Percentiles rank a stretch among this genome's conserved stretches.
These are phyloP conservation scores for Suillus tomentosus DNA, from an alignment of 768 basidiomycete genomes.

Conservation along the genomic window DNA sequence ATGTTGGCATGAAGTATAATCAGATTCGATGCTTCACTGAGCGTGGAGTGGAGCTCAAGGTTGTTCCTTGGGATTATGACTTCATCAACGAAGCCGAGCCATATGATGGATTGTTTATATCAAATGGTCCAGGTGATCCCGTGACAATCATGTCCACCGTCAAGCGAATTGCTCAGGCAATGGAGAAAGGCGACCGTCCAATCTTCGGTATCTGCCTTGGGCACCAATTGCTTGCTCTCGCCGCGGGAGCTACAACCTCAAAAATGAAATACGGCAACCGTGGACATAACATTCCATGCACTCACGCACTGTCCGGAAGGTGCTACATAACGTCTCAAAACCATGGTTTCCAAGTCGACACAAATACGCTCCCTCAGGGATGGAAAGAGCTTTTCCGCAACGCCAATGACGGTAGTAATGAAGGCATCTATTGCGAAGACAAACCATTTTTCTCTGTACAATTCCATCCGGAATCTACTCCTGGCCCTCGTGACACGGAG, in stretches of 20 bases:
- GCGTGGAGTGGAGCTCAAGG: constrained; percentile 94
- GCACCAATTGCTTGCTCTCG: constrained; percentile 94
- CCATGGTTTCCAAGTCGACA: constrained; percentile 96
- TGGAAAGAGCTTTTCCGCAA: constrained; percentile 97
- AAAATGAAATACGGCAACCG: constrained; percentile 99
- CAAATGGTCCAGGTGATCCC: constrained; percentile 98
- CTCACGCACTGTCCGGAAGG: constrained; percentile 86
- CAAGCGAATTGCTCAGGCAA: constrained; percentile 59
- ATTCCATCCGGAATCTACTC: constrained; percentile 97
- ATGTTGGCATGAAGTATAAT: constrained; percentile 99
- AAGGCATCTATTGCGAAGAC: constrained; percentile 91
- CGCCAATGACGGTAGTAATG: constrained; percentile 96
- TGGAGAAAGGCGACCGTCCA: constrained; percentile 76
- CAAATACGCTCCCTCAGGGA: constrained; percentile 68
- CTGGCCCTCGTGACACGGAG: constrained; percentile 96
- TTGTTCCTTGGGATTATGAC: constrained; percentile 97
- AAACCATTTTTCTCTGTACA: constrained; percentile 99
- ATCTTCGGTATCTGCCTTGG: constrained; percentile 99
- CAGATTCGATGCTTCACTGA: constrained; percentile 95
- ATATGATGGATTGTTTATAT: constrained; percentile 94
- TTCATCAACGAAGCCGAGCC: constrained; percentile 77
- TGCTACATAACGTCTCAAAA: constrained; percentile 99
- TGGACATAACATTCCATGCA: constrained; percentile 98
- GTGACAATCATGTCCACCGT: constrained; percentile 79
- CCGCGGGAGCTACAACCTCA: constrained; percentile 89